Percentiles rank a stretch among this genome's conserved stretches.
These are phyloP conservation scores for Phalaenopsis hybrid DNA, from an alignment of 116 monocot species.

Conservation along the genomic window DNA sequence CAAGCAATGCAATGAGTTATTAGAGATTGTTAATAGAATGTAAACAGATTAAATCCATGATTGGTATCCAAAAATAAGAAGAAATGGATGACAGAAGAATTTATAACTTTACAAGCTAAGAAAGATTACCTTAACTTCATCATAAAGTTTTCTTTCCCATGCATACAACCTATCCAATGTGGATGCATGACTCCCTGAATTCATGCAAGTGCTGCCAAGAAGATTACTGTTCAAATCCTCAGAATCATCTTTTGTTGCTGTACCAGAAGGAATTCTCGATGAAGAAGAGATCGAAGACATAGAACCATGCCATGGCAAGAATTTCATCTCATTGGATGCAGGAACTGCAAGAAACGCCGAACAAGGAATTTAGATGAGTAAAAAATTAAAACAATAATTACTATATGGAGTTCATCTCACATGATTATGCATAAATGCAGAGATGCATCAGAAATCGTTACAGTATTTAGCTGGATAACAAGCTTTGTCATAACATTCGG, in stretches of 20 bases:
- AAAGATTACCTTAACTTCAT: conserved; percentile 88
- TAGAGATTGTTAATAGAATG: not conserved
- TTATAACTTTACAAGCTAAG: not conserved
- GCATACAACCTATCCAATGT: conserved; percentile 91
- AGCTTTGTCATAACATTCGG: not conserved
- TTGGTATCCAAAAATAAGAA: not conserved
- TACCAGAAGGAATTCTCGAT: conserved; percentile 47
- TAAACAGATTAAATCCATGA: not conserved
- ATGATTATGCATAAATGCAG: not conserved
- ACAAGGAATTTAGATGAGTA: not conserved
- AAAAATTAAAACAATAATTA: not conserved
- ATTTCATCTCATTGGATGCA: conserved; percentile 52
- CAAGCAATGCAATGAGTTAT: not conserved
- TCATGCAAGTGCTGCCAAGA: conserved; percentile 66
- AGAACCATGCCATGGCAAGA: conserved; percentile 74
- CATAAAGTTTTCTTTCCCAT: conserved; percentile 99
- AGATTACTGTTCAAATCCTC: conserved; percentile 31
- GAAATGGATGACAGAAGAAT: not conserved
- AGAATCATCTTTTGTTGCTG: conserved; percentile 37
- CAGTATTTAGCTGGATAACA: not conserved
- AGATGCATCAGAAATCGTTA: not conserved
- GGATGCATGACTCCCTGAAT: conserved; percentile 93
- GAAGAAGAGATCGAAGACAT: conserved; percentile 74
- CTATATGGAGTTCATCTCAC: not conserved
- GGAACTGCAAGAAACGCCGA: conserved; percentile 25